Base-by-base conservation (phyloP, 2,329 filamentous ascomycete species). In the Septoria petroselini region DNA sequence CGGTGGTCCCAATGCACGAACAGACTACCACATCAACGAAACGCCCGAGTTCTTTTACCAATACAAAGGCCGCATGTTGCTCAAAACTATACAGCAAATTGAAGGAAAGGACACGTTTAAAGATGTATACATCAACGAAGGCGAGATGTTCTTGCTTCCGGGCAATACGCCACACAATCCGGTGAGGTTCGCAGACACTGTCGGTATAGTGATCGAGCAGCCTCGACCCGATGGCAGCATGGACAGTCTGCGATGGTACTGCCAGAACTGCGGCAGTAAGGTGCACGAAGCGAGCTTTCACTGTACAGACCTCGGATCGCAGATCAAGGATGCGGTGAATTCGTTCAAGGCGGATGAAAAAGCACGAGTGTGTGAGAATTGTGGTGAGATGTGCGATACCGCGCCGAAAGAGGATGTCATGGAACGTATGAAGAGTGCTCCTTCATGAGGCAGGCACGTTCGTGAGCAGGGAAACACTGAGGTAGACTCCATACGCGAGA, bases 31-130 rank as follows among this genome's bases (percentile, higher is more conserved):
- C 78, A 91, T 97, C 80, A 97, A 97, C 77, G 76, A 83, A 63
- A 97, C 91, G 0, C 84, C 93, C 9, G 93, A 97, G 71, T 97
- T 91, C 85, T 98, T 97, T 82, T 97, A 93, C 78, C 91, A 97
- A 72, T 83, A 95, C 79, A 84, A 84, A 63, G 93, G 93, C 59
- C 84, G 85, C 59, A 96, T 97, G 91, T 77, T 93, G 50, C 85
- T 98, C 61, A 95, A 94, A 68, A 86, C 93, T 12, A 87, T 96
- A 57, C 89, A 96, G 65, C 71, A 70, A 4, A 51, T 74, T 64
- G 70, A 76, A 50, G 69, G 76, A 68, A 52, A 73, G 41, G 69
- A 77, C 68, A 53, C 73, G 40, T 95, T 95, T 72, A 80, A 83
- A 58, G 91, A 97, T 71, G 82, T 97, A 57, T 78, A 90, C 65